Conservation (phyloP, 1,284 basidiomycete genomes). For the Malassezia pachydermatis region DNA sequence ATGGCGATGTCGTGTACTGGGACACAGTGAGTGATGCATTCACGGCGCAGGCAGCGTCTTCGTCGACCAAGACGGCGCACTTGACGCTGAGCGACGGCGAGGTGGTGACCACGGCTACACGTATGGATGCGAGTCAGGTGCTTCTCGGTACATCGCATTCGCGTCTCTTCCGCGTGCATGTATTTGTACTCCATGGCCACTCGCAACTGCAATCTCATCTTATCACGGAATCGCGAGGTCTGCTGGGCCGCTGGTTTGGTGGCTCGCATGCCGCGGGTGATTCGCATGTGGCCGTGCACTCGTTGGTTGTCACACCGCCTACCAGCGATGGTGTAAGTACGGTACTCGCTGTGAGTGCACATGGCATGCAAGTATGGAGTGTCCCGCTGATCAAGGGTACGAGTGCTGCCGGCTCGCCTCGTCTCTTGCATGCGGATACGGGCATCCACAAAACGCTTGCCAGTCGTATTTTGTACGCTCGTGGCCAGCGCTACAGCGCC, state of each 20-base stretch:
- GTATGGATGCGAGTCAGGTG: slow-evolving; percentile 14
- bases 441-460: slow-evolving; percentile 6
- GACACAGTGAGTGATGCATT: slow-evolving; percentile 14
- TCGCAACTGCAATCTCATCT: background rate
- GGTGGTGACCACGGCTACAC: slow-evolving; percentile 2
- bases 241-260: slow-evolving; percentile 38
- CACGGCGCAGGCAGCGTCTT: background rate
- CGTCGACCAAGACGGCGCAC: background rate
- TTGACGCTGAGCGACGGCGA: slow-evolving; percentile 10
- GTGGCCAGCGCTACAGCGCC: slow-evolving; percentile 27
- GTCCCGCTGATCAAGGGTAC: slow-evolving; percentile 32
- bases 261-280: slow-evolving; percentile 17
- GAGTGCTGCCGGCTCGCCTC: slow-evolving; percentile 25
- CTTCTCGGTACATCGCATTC: slow-evolving; percentile 7
- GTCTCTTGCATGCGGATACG: slow-evolving; percentile 24
- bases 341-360: slow-evolving; percentile 32
- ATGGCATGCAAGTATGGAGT: slow-evolving; percentile 40
- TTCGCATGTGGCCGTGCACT: slow-evolving; percentile 25
- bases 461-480: slow-evolving; percentile 23
- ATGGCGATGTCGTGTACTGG: slow-evolving; percentile 12
- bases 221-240: slow-evolving; percentile 31
- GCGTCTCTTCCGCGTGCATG: slow-evolving; percentile 11
- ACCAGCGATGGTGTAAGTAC: slow-evolving; percentile 15
- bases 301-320: background rate
- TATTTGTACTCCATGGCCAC: slow-evolving; percentile 9